Percentiles rank a stretch among this genome's conserved stretches.
These are phyloP conservation scores for Dillenia turbinata DNA, from an alignment of 164 flowering plant genomes.

Conservation along the genomic window DNA sequence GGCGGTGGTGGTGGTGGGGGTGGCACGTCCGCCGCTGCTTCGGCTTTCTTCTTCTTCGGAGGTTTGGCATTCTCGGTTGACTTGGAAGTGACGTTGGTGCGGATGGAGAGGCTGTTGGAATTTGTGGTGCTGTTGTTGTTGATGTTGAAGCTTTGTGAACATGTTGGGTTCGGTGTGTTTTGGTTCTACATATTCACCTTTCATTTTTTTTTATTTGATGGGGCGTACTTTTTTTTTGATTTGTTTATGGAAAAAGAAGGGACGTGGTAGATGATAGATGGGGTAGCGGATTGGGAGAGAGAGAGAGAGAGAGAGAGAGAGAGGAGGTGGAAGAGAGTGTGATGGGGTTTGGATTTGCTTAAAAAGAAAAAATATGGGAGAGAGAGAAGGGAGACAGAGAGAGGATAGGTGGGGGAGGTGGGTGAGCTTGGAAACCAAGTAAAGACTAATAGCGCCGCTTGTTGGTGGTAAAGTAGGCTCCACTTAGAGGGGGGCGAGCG, in stretches of 20 bases:
- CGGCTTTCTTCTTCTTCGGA: constrained; percentile 41
- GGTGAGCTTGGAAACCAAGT: constrained; percentile 42
- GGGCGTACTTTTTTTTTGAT: no score
- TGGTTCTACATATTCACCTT: not conserved
- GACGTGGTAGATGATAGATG: not conserved
- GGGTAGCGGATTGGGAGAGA: not conserved
- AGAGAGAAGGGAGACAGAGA: constrained; percentile 5
- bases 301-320: not conserved
- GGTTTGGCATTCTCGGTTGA: constrained; percentile 25
- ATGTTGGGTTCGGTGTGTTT: constrained; percentile 13
- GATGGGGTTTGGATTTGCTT: not conserved
- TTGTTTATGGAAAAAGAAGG: no score
- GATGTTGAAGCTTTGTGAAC: constrained; percentile 35
- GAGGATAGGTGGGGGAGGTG: constrained; percentile 10
- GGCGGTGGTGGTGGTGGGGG: not conserved
- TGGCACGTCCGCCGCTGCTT: constrained; percentile 18
- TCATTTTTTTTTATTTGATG: no score
- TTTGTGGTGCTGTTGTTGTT: constrained; percentile 16
- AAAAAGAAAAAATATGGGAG: not conserved
- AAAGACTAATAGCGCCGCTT: constrained; percentile 32
- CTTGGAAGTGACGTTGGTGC: constrained; percentile 15
- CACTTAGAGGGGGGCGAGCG: constrained; percentile 17
- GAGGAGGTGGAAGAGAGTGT: constrained; percentile 7
- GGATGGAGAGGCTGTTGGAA: constrained; percentile 15
- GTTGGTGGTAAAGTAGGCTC: constrained; percentile 18